Evolutionary conservation across 352 stramenopile genomes (phyloP).

Genomic region (Sclerospora graminicola): DNA sequence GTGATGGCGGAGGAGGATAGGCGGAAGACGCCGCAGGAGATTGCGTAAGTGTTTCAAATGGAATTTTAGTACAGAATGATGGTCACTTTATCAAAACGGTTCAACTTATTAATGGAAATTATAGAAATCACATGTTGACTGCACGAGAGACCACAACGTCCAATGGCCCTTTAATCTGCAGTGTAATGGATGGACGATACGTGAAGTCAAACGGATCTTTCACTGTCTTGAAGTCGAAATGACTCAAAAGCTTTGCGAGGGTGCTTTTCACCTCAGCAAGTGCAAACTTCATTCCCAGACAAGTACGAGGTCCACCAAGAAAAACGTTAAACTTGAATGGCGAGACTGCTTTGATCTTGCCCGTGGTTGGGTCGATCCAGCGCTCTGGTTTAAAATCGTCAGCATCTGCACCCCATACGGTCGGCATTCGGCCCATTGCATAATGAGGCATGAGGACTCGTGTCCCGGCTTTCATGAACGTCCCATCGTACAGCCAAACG

Average conservation of each 20-base stretch:
- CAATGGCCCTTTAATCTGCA: conserved; percentile 30
- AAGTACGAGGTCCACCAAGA: conserved; percentile 50
- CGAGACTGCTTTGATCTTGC: conserved; percentile 36
- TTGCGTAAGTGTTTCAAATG: not conserved
- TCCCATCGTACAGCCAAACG: conserved; percentile 56
- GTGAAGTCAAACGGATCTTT: conserved; percentile 30
- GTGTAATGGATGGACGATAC: conserved; percentile 34
- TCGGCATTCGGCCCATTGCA: conserved; percentile 38
- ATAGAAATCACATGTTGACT: too few relatives aligned
- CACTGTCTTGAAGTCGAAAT: conserved; percentile 35
- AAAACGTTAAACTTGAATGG: conserved; percentile 64
- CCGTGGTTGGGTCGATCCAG: conserved; percentile 36
- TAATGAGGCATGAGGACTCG: conserved; percentile 56
- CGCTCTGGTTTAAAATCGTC: conserved; percentile 55
- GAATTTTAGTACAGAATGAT: conserved; percentile 1
- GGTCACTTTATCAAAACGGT: not conserved
- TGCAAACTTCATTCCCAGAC: conserved; percentile 55
- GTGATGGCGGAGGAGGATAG: not conserved
- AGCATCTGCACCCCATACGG: conserved; percentile 54
- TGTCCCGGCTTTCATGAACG: conserved; percentile 40
- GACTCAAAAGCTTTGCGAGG: conserved; percentile 37
- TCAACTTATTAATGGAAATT: not conserved
- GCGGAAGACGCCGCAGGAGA: conserved; percentile 9
- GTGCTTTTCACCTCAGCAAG: conserved; percentile 56
- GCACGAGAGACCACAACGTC: conserved; percentile 16